A percentile compares a stretch with the other conserved stretches of the same genome.
Evolutionary conservation across 805 yeast genomes (phyloP).

Genomic region (Wickerhamiella australiensis): DNA sequence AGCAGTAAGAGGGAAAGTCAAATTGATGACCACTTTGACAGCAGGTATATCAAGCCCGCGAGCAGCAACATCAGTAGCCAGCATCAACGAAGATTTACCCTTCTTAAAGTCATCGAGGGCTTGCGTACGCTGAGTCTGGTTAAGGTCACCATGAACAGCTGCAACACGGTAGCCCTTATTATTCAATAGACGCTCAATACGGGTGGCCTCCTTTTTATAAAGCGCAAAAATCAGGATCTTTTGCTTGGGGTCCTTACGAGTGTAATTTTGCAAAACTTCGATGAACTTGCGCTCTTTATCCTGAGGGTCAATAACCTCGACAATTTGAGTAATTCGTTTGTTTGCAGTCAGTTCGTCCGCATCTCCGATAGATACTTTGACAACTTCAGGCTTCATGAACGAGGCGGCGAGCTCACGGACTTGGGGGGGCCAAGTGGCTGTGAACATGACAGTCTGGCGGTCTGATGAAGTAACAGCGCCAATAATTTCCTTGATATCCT

Average conservation of each 20-base stretch:
- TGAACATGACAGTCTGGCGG: conserved; percentile 94
- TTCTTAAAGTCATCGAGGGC: conserved; percentile 77
- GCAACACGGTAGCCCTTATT: conserved; percentile 71
- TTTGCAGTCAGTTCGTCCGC: conserved; percentile 90
- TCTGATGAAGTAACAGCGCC: conserved; percentile 38
- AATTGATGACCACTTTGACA: conserved; percentile 86
- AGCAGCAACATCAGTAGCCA: conserved; percentile 98
- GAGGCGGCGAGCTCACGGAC: conserved; percentile 82
- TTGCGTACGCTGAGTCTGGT: conserved; percentile 81
- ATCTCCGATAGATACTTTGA: conserved; percentile 84
- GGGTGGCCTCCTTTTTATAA: conserved; percentile 90
- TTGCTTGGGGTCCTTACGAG: conserved; percentile 42
- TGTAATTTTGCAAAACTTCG: conserved; percentile 57
- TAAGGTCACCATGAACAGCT: conserved; percentile 91
- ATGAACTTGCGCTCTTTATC: conserved; percentile 69
- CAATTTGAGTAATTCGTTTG: conserved; percentile 83
- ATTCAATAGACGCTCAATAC: conserved; percentile 66
- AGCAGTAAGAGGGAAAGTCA: conserved; percentile 91
- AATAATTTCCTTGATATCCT: conserved; percentile 80
- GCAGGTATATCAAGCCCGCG: conserved; percentile 96
- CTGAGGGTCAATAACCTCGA: conserved; percentile 77
- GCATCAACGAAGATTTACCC: conserved; percentile 60
- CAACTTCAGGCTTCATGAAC: conserved; percentile 67
- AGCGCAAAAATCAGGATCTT: conserved; percentile 85
- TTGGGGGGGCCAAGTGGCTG: conserved; percentile 99